phyloP scores from a whole-genome alignment of 192 early-diverging fungal species.

The Podila clonocystis region DNA sequence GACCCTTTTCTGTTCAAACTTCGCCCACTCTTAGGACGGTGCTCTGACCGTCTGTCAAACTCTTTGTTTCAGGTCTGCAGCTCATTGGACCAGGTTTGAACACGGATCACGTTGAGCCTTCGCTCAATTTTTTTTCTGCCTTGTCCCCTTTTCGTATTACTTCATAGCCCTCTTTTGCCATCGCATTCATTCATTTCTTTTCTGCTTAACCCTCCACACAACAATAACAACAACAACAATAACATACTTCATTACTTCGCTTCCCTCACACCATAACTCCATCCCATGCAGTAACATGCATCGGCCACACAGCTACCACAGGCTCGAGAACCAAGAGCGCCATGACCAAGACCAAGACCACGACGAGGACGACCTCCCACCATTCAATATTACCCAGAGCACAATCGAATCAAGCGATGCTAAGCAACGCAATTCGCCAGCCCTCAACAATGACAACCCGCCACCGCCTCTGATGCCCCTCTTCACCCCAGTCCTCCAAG shows the following conservation, averaged over 20 bases:
- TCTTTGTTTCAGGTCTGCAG: not conserved
- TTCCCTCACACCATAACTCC: not conserved
- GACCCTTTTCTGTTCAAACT: not conserved
- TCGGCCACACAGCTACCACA: constrained; percentile 1
- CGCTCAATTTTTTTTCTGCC: too few relatives aligned
- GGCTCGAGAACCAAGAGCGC: not conserved
- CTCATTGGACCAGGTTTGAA: not conserved
- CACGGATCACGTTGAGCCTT: not conserved
- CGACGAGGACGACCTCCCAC: constrained; percentile 1
- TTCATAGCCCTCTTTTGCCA: too few relatives aligned
- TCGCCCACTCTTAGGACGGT: constrained; percentile 3
- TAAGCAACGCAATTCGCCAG: not conserved
- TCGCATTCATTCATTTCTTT: not conserved
- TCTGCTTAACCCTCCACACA: not conserved
- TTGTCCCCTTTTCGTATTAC: too few relatives aligned
- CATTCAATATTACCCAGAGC: not conserved
- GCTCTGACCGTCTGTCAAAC: not conserved
- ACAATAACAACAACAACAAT: not conserved
- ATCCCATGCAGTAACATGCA: not conserved
- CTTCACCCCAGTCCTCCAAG: constrained; percentile 46
- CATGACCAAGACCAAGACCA: not conserved
- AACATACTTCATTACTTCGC: too few relatives aligned
- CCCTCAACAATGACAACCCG: not conserved
- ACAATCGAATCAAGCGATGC: not conserved
- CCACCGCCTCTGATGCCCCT: constrained; percentile 42